Evolutionary conservation across 306 rosid genomes (phyloP).

Genomic region (Sindora glabra): DNA sequence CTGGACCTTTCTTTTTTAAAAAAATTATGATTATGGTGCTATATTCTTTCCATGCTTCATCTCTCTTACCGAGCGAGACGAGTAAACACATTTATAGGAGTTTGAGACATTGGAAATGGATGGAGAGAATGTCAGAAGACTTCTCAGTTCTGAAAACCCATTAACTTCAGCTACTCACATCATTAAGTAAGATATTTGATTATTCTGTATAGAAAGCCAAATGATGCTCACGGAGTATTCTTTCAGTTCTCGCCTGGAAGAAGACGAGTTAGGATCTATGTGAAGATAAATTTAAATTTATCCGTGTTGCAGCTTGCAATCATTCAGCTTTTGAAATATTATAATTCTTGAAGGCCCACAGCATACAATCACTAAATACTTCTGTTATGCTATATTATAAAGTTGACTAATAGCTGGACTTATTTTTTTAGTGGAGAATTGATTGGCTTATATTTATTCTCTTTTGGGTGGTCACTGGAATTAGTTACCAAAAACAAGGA

Average conservation of each 20-base stretch:
- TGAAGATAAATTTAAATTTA: no score
- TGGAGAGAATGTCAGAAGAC: background rate
- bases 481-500: slow-evolving; percentile 6
- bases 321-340: slow-evolving; percentile 30
- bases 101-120: background rate
- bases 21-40: background rate
- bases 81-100: background rate
- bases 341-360: slow-evolving; percentile 37
- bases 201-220: no score
- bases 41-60: slow-evolving; percentile 8
- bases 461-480: slow-evolving; percentile 28
- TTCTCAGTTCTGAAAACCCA: background rate
- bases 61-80: slow-evolving; percentile 3
- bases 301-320: no score
- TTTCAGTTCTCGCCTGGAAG: no score
- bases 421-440: slow-evolving; percentile 19
- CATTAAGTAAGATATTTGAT: no score
- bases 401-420: slow-evolving; percentile 18
- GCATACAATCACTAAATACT: slow-evolving; percentile 23
- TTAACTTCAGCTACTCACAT: no score
- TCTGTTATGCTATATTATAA: background rate
- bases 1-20: background rate
- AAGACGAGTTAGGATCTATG: no score
- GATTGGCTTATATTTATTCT: slow-evolving; percentile 7
- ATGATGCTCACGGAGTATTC: no score